Evolutionary conservation across 306 rosid species (phyloP).

Genomic region (Ormosia emarginata): DNA sequence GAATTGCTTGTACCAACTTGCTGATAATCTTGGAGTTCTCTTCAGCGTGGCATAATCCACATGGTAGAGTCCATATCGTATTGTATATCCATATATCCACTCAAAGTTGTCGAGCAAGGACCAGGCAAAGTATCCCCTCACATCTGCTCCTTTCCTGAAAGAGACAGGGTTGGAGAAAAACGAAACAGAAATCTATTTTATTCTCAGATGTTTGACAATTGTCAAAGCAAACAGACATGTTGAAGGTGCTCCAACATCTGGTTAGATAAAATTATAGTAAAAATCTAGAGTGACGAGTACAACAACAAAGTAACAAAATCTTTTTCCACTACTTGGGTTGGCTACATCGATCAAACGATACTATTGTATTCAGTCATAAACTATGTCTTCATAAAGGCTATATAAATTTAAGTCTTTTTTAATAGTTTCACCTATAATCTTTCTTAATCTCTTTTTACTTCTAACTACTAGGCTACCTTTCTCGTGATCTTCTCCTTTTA

Average conservation of each 20-base stretch:
- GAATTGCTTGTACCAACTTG: slow-evolving; percentile 52
- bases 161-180: neutral
- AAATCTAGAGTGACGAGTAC: neutral
- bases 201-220: neutral
- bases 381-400: too few species aligned
- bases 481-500: too few species aligned
- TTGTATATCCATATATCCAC: slow-evolving; percentile 49
- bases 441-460: too few species aligned
- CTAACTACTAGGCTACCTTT: too few species aligned
- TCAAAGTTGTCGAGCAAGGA: slow-evolving; percentile 65
- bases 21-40: slow-evolving; percentile 57
- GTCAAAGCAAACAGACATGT: neutral
- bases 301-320: too few species aligned
- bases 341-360: too few species aligned
- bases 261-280: neutral
- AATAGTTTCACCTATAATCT: too few species aligned
- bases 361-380: too few species aligned
- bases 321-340: too few species aligned
- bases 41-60: slow-evolving; percentile 44
- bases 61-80: slow-evolving; percentile 47
- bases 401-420: too few species aligned
- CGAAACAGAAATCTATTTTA: neutral
- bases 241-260: neutral
- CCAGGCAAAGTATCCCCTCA: slow-evolving; percentile 69
- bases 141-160: slow-evolving; percentile 60